Evolutionary conservation across 306 rosid genomes (phyloP), one percentile per base, ranked within the genome.

Genomic region (Lathyrus tuberosus): DNA sequence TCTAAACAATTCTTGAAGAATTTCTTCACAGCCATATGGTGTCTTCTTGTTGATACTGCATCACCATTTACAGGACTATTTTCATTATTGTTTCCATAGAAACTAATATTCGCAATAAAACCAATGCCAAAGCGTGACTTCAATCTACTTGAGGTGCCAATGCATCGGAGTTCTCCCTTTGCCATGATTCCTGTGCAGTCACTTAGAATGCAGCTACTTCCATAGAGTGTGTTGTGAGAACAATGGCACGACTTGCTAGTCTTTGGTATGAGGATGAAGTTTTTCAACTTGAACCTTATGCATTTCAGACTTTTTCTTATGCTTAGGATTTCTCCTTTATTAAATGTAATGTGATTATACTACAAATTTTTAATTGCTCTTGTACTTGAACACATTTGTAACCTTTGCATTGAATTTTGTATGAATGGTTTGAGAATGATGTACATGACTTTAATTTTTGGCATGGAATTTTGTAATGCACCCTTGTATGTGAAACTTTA

Each of bases 181-280:
- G 97, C 96, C 97, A 90, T 93, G 69, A 90, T 93, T 70, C 94
- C 97, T 26, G 90, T 90, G 71, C 96, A 84, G 70, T 93, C 97
- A 33, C 98, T 79, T 76, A 93, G 76, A 79, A 88, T 83, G 75
- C 96, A 24, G 97, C 98, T 86, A 90, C 98, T 84, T 93, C 98
- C 98, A 93, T 93, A 43, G 97, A 93, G 74, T 93, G 97, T 35
- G 98, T 93, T 54, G 97, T 93, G 40, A 90, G 89, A 73, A 93
- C 76, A 74, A 93, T 84, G 18, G 94, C 90, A 0, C 96, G 91
- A n/a, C n/a, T n/a, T n/a, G n/a, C n/a, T n/a, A n/a, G n/a, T n/a
- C n/a, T n/a, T n/a, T n/a, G n/a, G n/a, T n/a, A n/a, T n/a, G n/a
- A n/a, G n/a, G n/a, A n/a, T n/a, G n/a, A n/a, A n/a, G n/a, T n/a